Evolutionary conservation across 768 basidiomycete species (phyloP).

Genomic region (Boletus coccyginus): DNA sequence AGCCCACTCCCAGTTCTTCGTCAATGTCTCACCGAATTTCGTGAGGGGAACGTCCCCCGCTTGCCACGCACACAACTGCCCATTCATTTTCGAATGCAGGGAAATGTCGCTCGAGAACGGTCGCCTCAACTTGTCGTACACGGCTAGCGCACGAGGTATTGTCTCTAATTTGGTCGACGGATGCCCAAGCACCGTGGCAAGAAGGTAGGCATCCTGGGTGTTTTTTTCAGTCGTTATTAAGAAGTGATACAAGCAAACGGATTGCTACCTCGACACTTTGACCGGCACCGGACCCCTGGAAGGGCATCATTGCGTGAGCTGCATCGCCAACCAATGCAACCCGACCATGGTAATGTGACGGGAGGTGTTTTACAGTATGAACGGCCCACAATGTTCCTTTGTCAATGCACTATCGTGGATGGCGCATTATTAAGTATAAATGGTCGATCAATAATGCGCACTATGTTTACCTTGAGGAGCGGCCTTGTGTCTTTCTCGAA

Average conservation of each 20-base stretch:
- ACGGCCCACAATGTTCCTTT: conserved; percentile 61
- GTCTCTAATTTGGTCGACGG: conserved; percentile 31
- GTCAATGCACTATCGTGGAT: conserved; percentile 45
- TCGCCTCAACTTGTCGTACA: conserved; percentile 51
- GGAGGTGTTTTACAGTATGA: conserved; percentile 52
- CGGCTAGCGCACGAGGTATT: conserved; percentile 38
- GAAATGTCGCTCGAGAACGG: conserved; percentile 41
- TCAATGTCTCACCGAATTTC: conserved; percentile 40
- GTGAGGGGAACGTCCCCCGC: conserved; percentile 29
- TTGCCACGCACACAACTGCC: conserved; percentile 18
- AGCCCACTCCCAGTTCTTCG: conserved; percentile 58
- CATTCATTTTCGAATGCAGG: conserved; percentile 20
- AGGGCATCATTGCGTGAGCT: conserved; percentile 42
- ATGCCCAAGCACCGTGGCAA: conserved; percentile 45
- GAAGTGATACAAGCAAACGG: background rate
- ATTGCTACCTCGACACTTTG: conserved; percentile 41
- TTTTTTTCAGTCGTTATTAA: background rate
- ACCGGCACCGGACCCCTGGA: conserved; percentile 44
- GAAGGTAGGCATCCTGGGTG: conserved; percentile 35
- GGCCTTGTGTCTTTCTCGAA: conserved; percentile 63
- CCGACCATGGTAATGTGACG: conserved; percentile 48
- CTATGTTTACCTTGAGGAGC: conserved; percentile 46
- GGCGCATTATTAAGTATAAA: background rate
- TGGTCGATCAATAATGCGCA: background rate
- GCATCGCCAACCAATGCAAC: conserved; percentile 49